Evolutionary conservation across 2,329 filamentous ascomycete species (phyloP).

Genomic region (Cladosporium sp.): DNA sequence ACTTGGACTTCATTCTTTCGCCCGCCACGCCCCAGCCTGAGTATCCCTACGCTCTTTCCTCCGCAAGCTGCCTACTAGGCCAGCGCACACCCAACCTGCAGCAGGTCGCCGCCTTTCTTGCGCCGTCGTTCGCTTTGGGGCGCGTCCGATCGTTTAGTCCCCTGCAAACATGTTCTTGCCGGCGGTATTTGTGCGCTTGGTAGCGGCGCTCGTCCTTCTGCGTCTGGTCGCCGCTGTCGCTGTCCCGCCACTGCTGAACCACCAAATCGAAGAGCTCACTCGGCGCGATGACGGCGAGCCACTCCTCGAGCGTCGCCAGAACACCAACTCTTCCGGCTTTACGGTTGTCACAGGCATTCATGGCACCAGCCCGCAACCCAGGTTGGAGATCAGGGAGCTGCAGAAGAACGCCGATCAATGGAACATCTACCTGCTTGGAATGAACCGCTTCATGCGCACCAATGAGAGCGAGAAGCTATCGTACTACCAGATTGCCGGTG

Average conservation of each 20-base stretch:
- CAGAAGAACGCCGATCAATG: conserved; percentile 60
- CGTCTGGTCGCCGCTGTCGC: not conserved
- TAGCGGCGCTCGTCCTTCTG: not conserved
- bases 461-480: conserved; percentile 63
- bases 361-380: conserved; percentile 33
- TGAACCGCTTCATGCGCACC: conserved; percentile 67
- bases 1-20: conserved; percentile 7
- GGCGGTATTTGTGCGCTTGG: not conserved
- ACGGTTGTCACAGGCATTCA: conserved; percentile 30
- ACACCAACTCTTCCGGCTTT: conserved; percentile 12
- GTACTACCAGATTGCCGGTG: conserved; percentile 76
- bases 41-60: conserved; percentile 5
- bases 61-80: not conserved
- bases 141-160: not conserved
- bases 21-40: conserved; percentile 10
- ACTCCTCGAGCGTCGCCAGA: conserved; percentile 17
- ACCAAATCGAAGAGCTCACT: conserved; percentile 18
- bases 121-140: conserved; percentile 1
- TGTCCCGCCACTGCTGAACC: conserved; percentile 15
- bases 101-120: conserved; percentile 1
- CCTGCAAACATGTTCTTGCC: not conserved
- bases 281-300: not conserved
- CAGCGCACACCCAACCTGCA: not conserved
- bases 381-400: conserved; percentile 67
- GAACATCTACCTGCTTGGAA: conserved; percentile 72